Conservation (phyloP, 2,329 filamentous ascomycete genomes). For the Hymenotorrendiella dingleyae region DNA sequence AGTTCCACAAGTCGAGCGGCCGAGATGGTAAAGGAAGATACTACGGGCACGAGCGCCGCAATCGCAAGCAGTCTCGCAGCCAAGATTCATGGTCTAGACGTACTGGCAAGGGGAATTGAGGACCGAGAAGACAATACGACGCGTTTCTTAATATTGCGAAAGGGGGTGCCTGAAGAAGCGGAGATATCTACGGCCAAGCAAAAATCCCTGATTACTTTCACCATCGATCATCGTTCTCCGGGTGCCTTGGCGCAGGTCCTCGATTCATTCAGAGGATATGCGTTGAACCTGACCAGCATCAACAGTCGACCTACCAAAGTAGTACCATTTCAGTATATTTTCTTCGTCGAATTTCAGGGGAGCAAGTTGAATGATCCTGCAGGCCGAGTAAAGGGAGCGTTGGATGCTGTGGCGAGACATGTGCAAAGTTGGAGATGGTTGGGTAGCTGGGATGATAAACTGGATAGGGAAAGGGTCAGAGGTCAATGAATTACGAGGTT, state of each 20-base stretch:
- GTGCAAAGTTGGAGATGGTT: constrained; percentile 63
- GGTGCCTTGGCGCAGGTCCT: constrained; percentile 81
- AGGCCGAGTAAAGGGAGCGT: constrained; percentile 52
- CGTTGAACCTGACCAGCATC: constrained; percentile 84
- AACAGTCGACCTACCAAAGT: constrained; percentile 75
- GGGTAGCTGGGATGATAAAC: constrained; percentile 54
- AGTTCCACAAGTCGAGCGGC: constrained; percentile 82
- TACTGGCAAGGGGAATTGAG: constrained; percentile 66
- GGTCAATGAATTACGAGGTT: background rate
- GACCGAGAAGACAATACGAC: constrained; percentile 73
- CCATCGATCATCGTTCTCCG: constrained; percentile 67
- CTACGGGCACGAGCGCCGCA: constrained; percentile 60
- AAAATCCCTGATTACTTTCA: constrained; percentile 80
- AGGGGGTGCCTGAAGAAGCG: constrained; percentile 20
- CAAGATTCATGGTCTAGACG: constrained; percentile 56
- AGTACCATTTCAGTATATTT: constrained; percentile 82
- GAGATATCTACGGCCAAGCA: constrained; percentile 24
- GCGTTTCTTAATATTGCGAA: constrained; percentile 62
- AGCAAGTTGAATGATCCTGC: constrained; percentile 46
- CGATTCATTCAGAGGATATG: constrained; percentile 66
- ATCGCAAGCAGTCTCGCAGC: constrained; percentile 74
- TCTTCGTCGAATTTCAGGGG: constrained; percentile 86
- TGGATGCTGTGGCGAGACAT: constrained; percentile 51
- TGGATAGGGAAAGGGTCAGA: constrained; percentile 1
- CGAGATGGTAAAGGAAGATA: constrained; percentile 61